These are phyloP conservation scores for Aurifilum marmelostoma DNA, from an alignment of 2,329 filamentous ascomycete genomes.

Conservation along the genomic window DNA sequence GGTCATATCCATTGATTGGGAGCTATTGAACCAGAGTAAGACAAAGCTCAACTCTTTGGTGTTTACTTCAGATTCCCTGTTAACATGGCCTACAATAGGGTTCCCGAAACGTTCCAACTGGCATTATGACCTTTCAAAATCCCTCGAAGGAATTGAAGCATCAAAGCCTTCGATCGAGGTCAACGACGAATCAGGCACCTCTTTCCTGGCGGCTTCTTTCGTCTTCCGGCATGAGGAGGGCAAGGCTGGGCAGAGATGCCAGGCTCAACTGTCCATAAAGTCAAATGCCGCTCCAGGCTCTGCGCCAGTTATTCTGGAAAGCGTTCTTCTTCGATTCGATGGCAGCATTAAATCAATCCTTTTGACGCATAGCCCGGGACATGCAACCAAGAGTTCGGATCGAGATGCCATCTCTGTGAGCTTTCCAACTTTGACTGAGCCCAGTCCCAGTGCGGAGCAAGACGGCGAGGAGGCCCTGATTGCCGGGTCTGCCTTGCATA, in stretches of 20 bases:
- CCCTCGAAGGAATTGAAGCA: constrained; percentile 53
- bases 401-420: constrained; percentile 36
- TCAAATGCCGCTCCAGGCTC: constrained; percentile 60
- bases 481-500: constrained; percentile 37
- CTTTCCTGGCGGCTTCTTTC: constrained; percentile 54
- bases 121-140: constrained; percentile 64
- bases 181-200: constrained; percentile 54
- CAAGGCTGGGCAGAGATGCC: constrained; percentile 59
- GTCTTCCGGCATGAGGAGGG: constrained; percentile 30
- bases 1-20: constrained; percentile 67
- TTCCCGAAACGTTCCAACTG: constrained; percentile 59
- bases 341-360: constrained; percentile 61
- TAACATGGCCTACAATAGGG: constrained; percentile 42
- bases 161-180: constrained; percentile 55
- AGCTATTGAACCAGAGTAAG: constrained; percentile 63
- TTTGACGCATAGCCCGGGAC: constrained; percentile 47
- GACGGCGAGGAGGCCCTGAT: constrained; percentile 34
- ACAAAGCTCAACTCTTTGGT: constrained; percentile 24
- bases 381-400: background rate
- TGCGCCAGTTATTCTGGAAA: constrained; percentile 54
- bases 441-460: constrained; percentile 33
- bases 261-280: constrained; percentile 60
- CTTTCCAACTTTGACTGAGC: constrained; percentile 35
- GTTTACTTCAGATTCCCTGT: constrained; percentile 12
- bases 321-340: constrained; percentile 58